Evolutionary conservation across 106 monocot genomes (phyloP).

Genomic region (Amphibolis antarctica): DNA sequence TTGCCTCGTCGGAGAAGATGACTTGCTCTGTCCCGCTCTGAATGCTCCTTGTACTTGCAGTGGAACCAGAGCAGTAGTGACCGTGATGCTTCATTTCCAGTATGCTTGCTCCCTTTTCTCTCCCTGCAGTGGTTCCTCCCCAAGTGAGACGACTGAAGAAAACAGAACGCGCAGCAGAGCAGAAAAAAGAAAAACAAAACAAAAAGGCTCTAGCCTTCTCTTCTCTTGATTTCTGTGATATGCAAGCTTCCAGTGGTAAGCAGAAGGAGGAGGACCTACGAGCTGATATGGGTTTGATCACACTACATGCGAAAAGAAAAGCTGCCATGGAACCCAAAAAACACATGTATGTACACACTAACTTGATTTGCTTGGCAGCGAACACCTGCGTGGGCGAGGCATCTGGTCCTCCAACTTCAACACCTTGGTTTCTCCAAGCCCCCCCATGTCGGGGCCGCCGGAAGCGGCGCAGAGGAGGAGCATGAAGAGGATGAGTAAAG

Average conservation of each 20-base stretch:
- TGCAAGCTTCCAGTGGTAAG: too few species aligned
- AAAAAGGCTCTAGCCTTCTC: not conserved
- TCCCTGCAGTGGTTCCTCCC: constrained; percentile 16
- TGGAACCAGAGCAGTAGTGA: constrained; percentile 6
- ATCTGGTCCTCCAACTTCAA: constrained; percentile 2
- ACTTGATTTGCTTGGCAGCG: constrained; percentile 29
- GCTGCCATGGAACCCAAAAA: not conserved
- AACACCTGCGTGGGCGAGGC: not conserved
- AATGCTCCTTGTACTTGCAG: not conserved
- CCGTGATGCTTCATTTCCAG: constrained; percentile 49
- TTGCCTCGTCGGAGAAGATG: constrained; percentile 34
- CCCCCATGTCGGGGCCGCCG: not conserved
- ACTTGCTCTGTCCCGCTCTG: constrained; percentile 17
- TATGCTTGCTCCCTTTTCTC: constrained; percentile 29
- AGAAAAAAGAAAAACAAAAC: not conserved
- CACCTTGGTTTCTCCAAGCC: constrained; percentile 6
- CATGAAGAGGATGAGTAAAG: not conserved
- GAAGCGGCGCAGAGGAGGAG: not conserved
- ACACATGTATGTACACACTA: not conserved
- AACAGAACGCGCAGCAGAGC: not conserved
- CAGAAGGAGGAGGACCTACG: too few species aligned
- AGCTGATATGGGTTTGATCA: too few species aligned
- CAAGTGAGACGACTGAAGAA: not conserved
- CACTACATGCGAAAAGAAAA: not conserved
- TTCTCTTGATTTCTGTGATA: too few species aligned